Conservation (phyloP, 2,329 filamentous ascomycete species). For the Colletotrichum scovillei region DNA sequence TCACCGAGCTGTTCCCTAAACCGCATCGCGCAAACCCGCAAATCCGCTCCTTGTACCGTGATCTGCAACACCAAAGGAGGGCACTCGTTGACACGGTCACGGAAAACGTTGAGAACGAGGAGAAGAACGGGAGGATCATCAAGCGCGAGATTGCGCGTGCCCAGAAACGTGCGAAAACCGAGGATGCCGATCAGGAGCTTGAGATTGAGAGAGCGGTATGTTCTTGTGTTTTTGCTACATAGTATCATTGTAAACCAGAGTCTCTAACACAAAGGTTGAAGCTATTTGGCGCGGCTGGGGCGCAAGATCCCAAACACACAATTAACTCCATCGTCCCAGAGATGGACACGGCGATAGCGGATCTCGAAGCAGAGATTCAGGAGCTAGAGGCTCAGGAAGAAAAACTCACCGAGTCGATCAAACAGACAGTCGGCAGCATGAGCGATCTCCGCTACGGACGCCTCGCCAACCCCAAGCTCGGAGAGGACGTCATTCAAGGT, state of each 20-base stretch:
- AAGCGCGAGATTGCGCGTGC: constrained; percentile 67
- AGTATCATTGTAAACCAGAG: background rate
- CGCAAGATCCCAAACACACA: constrained; percentile 66
- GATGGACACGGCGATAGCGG: constrained; percentile 73
- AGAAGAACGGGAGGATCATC: constrained; percentile 68
- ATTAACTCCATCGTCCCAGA: constrained; percentile 74
- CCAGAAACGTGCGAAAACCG: constrained; percentile 62
- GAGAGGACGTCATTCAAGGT: constrained; percentile 75
- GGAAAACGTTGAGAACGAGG: constrained; percentile 73
- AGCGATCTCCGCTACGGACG: constrained; percentile 87
- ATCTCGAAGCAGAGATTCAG: constrained; percentile 76
- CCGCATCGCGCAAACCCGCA: constrained; percentile 73
- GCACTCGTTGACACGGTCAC: constrained; percentile 75
- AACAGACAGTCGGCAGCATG: constrained; percentile 75
- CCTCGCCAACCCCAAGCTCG: constrained; percentile 72
- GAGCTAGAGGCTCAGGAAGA: constrained; percentile 74
- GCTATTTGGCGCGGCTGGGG: constrained; percentile 68
- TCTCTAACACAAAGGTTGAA: constrained; percentile 45
- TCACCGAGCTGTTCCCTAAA: constrained; percentile 80
- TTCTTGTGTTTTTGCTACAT: constrained; percentile 6
- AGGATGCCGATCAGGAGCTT: constrained; percentile 71
- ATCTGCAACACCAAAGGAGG: constrained; percentile 80
- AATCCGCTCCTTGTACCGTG: constrained; percentile 79
- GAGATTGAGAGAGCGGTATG: constrained; percentile 70
- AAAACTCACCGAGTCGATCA: constrained; percentile 69